Evolutionary conservation across 352 stramenopile genomes (phyloP), one percentile per base, ranked within the genome.

Genomic region (Phytophthora vignae): DNA sequence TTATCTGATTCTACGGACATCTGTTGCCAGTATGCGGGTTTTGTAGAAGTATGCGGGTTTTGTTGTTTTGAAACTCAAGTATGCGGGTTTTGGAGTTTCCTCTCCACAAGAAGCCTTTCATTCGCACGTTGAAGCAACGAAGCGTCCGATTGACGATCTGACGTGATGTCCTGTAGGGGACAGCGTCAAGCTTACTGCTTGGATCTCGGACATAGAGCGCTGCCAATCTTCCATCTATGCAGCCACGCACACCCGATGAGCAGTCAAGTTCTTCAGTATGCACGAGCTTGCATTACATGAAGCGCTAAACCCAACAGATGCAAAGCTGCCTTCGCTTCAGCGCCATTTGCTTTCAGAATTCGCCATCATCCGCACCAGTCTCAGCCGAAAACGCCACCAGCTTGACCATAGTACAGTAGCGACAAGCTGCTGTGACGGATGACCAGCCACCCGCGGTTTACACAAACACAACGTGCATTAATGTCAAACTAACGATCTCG

Each of bases 51-150:
- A n/a, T n/a, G n/a, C n/a, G n/a, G n/a, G n/a, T n/a, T n/a, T n/a
- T n/a, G n/a, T n/a, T n/a, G n/a, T n/a, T n/a, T n/a, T n/a, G n/a
- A n/a, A n/a, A n/a, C n/a, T n/a, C n/a, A n/a, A n/a, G n/a, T n/a
- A n/a, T n/a, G n/a, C n/a, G n/a, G n/a, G n/a, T n/a, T n/a, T n/a
- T n/a, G n/a, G n/a, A n/a, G n/a, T n/a, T n/a, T n/a, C n/a, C n/a
- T n/a, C n/a, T n/a, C 21, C 22, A 22, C 22, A 31, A 46, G 25
- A n/a, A 22, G 40, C 63, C 63, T 64, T 70, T 22, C 54, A 31
- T 17, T 70, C 55, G 64, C 14, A 74, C 36, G 61, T 66, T 70
- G 67, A 74, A 74, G 21, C 40, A 64, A 60, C 40, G 10, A 64
- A 60, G 50, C 19, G 17, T n/a, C 40, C 59, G 53, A 73, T 44